Evolutionary conservation across 768 basidiomycete species (phyloP).

Genomic region (Lentinula aciculospora): DNA sequence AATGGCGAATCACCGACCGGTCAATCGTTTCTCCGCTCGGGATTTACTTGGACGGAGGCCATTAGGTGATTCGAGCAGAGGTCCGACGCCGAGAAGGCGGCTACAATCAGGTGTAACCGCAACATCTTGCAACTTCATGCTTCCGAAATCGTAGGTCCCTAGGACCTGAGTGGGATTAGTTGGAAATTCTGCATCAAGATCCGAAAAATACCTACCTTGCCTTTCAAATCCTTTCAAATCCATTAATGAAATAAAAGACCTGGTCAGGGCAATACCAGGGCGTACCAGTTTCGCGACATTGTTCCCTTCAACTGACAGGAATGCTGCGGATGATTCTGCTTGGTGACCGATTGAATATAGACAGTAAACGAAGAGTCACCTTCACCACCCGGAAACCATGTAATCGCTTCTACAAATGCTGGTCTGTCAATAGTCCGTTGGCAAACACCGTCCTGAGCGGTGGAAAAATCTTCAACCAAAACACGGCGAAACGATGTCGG

Average conservation of each 20-base stretch:
- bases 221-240: conserved; percentile 44
- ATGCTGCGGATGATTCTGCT: conserved; percentile 34
- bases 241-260: conserved; percentile 4
- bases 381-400: conserved; percentile 64
- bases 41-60: conserved; percentile 68
- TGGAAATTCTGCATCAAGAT: background rate
- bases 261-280: background rate
- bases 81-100: conserved; percentile 64
- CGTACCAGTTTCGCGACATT: conserved; percentile 55
- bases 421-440: conserved; percentile 57
- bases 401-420: conserved; percentile 52
- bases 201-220: conserved; percentile 34
- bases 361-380: conserved; percentile 25
- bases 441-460: conserved; percentile 59
- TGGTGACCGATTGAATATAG: background rate
- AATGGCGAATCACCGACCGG: conserved; percentile 37
- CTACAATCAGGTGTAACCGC: conserved; percentile 62
- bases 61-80: conserved; percentile 54
- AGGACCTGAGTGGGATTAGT: conserved; percentile 32
- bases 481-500: background rate
- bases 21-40: conserved; percentile 64
- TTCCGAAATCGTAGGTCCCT: conserved; percentile 52
- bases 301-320: conserved; percentile 66
- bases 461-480: background rate
- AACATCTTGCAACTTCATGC: conserved; percentile 64